Evolutionary conservation across 208 protist species (phyloP), one percentile per base, ranked within the genome.

Genomic region (Leishmania major): DNA sequence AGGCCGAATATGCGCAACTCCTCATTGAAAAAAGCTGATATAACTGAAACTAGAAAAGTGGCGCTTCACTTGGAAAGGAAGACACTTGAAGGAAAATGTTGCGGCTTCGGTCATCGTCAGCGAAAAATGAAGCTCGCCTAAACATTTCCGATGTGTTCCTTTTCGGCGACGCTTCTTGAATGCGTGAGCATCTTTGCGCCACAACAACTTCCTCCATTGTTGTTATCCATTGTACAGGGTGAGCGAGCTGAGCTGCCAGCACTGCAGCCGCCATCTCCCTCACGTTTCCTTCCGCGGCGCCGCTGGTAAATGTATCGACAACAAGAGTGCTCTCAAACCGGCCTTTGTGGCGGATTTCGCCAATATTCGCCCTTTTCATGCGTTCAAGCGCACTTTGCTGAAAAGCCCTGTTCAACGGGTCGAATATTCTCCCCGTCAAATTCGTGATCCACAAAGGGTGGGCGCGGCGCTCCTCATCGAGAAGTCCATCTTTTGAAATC

Each of bases 221-320:
- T 51, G 92, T 89, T 53, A 91, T 93, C 95, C 95, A 98, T 84
- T 93, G 84, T 59, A 98, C 95, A 17, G 93, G 87, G 79, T 97
- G 91, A 0, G 93, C 83, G 67, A 96, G 60, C 70, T 98, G 95
- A 3, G 91, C 91, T 3, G 95, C 91, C 19, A 98, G 84, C 1
- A 97, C 85, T 4, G 90, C 83, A 28, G 93, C 91, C 69, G 90
- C 93, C 72, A 97, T 93, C 11, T 95, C 91, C n/a, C 88, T 75
- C 37, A 93, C 92, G 60, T 86, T 95, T 59, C 81, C 70, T 10
- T 85, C 76, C 11, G 80, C 76, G 10, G 92, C 81, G 22, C 87
- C 90, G 2, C 82, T 51, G 15, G 88, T 75, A 73, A 98, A 94
- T 10, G 81, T 69, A 40, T 93, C 83, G 2, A 80, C 62, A 0